phyloP scores from a whole-genome alignment of 2,329 filamentous ascomycete genomes.

The Fusarium acutatum region DNA sequence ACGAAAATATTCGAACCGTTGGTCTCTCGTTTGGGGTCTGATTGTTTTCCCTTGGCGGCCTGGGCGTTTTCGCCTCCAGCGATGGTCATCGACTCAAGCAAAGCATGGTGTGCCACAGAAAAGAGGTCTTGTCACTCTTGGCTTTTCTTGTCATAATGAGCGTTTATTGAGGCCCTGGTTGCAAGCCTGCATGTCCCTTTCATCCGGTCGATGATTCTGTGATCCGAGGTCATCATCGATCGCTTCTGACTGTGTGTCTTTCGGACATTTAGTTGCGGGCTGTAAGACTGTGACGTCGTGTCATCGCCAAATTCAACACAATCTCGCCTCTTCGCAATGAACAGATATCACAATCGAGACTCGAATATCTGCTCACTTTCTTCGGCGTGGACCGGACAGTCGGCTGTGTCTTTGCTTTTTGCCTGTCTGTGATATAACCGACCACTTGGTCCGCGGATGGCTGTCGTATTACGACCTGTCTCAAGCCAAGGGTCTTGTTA shows the following conservation, averaged over 20 bases:
- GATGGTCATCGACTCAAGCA: slow-evolving; percentile 5
- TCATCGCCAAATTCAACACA: background rate
- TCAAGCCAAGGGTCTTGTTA: slow-evolving; percentile 32
- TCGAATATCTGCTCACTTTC: background rate
- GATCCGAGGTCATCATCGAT: slow-evolving; percentile 27
- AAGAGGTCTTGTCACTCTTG: slow-evolving; percentile 11
- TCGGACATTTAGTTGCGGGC: background rate
- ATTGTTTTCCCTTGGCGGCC: slow-evolving; percentile 19
- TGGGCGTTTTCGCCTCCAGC: slow-evolving; percentile 25
- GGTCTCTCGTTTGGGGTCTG: background rate
- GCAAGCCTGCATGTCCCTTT: slow-evolving; percentile 7
- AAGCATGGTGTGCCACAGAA: slow-evolving; percentile 12
- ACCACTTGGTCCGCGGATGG: background rate
- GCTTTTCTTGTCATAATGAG: slow-evolving; percentile 21
- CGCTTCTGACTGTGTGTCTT: background rate
- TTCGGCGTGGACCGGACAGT: slow-evolving; percentile 2
- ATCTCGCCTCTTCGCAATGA: background rate
- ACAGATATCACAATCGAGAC: background rate
- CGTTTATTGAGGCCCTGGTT: background rate
- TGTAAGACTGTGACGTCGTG: slow-evolving; percentile 2
- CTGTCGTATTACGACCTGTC: background rate
- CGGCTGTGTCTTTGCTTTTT: background rate
- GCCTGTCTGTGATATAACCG: background rate
- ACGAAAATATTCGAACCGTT: background rate
- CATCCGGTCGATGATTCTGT: slow-evolving; percentile 14